A percentile compares a stretch with the other conserved stretches of the same genome.
Conservation (phyloP, 2,329 filamentous ascomycete species). For the Aspergillus cejpii region DNA sequence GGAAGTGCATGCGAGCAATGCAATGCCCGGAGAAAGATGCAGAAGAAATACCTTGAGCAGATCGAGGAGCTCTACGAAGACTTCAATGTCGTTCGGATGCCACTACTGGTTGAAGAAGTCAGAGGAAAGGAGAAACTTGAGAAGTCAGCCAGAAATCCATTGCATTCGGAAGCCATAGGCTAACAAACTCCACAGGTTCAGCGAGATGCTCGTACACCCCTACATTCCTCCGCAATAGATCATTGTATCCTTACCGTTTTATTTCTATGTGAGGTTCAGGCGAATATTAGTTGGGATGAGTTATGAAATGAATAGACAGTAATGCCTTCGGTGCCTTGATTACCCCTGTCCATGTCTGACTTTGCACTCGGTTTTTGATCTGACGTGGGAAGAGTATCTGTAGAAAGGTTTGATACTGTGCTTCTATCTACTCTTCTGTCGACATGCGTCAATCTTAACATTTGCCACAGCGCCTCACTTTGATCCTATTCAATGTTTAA, state of each 20-base stretch:
- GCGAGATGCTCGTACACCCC: conserved; percentile 46
- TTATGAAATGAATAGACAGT: conserved; percentile 37
- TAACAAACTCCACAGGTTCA: conserved; percentile 36
- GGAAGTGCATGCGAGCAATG: conserved; percentile 89
- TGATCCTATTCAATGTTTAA: conserved; percentile 4
- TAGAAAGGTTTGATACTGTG: neutral
- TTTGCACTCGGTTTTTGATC: neutral
- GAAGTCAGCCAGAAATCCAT: conserved; percentile 49
- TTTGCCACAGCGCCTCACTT: conserved; percentile 13
- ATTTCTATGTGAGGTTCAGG: conserved; percentile 11
- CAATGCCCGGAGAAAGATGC: conserved; percentile 91
- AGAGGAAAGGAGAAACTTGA: conserved; percentile 90
- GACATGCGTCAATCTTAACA: neutral
- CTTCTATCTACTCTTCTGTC: neutral
- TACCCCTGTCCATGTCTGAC: conserved; percentile 7
- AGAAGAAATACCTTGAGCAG: conserved; percentile 98
- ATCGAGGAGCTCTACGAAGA: conserved; percentile 98
- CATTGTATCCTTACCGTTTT: conserved; percentile 12
- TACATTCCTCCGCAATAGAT: conserved; percentile 41
- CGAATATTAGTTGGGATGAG: conserved; percentile 24
- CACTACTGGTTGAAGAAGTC: conserved; percentile 88
- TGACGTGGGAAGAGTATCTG: neutral
- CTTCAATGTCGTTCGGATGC: conserved; percentile 99
- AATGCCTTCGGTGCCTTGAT: conserved; percentile 23
- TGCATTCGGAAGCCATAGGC: conserved; percentile 1